phyloP scores from a whole-genome alignment of 192 early-diverging fungal species.

The Coemansia sp. region DNA sequence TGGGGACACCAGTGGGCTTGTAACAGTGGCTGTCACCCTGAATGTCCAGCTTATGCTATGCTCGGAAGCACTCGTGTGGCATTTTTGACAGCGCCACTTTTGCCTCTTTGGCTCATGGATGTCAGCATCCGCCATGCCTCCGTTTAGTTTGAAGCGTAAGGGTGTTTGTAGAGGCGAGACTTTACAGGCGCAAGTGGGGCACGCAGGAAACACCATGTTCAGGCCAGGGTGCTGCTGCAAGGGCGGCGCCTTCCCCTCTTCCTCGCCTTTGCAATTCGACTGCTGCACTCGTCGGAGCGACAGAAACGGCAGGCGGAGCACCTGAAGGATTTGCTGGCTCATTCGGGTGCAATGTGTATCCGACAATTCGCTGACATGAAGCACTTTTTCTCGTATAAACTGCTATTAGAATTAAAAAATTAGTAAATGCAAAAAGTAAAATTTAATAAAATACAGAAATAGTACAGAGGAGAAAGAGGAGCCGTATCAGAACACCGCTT shows the following conservation, averaged over 20 bases:
- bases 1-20: too few species aligned
- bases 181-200: slow-evolving; percentile 5
- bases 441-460: background rate
- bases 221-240: background rate
- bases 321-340: background rate
- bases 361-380: too few species aligned
- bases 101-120: background rate
- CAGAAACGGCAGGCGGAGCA: slow-evolving; percentile 1
- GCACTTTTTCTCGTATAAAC: background rate
- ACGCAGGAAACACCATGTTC: slow-evolving; percentile 4
- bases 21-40: background rate
- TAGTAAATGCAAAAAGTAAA: background rate
- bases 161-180: background rate
- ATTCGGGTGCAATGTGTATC: background rate
- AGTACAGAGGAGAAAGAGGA: background rate
- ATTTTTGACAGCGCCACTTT: background rate
- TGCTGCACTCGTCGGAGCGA: background rate
- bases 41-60: slow-evolving; percentile 1
- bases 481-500: too few species aligned
- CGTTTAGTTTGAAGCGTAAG: background rate
- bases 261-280: background rate
- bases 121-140: background rate
- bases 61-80: background rate
- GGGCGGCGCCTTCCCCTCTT: background rate
- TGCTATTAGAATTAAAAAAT: background rate